Conservation (phyloP, 805 yeast genomes). For the Ascoidea tarda region DNA sequence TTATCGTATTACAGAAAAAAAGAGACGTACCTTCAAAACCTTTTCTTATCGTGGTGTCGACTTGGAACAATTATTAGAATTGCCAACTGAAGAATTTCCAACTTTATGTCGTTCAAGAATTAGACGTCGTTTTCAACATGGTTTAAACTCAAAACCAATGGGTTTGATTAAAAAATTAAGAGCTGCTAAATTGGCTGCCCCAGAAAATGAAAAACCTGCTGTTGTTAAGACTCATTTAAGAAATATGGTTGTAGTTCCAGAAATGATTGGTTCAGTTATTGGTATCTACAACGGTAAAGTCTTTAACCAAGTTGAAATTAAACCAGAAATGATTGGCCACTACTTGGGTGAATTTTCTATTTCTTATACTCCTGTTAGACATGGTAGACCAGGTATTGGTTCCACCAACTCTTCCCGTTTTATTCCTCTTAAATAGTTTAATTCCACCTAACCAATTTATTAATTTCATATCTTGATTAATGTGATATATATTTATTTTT, state of each 20-base stretch:
- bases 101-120: constrained; percentile 96
- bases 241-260: constrained; percentile 98
- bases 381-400: constrained; percentile 89
- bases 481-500: not conserved
- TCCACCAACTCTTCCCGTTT: constrained; percentile 44
- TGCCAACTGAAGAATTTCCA: constrained; percentile 94
- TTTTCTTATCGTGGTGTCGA: constrained; percentile 99
- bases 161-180: constrained; percentile 95
- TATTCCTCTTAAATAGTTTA: constrained; percentile 49
- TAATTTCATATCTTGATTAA: not conserved
- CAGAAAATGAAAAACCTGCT: constrained; percentile 92
- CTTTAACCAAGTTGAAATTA: constrained; percentile 97
- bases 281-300: constrained; percentile 99
- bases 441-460: not conserved
- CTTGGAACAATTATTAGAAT: constrained; percentile 82
- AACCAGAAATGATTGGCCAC: constrained; percentile 99
- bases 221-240: constrained; percentile 98
- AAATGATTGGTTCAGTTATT: constrained; percentile 98
- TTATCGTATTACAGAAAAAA: constrained; percentile 30
- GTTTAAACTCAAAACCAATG: constrained; percentile 89
- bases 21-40: constrained; percentile 90
- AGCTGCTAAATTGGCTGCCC: constrained; percentile 88
- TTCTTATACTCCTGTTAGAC: constrained; percentile 99
- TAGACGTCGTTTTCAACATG: constrained; percentile 99
- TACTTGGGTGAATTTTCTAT: constrained; percentile 99